Evolutionary conservation across 2,329 filamentous ascomycete species (phyloP).

Genomic region (Xylaria sp.): DNA sequence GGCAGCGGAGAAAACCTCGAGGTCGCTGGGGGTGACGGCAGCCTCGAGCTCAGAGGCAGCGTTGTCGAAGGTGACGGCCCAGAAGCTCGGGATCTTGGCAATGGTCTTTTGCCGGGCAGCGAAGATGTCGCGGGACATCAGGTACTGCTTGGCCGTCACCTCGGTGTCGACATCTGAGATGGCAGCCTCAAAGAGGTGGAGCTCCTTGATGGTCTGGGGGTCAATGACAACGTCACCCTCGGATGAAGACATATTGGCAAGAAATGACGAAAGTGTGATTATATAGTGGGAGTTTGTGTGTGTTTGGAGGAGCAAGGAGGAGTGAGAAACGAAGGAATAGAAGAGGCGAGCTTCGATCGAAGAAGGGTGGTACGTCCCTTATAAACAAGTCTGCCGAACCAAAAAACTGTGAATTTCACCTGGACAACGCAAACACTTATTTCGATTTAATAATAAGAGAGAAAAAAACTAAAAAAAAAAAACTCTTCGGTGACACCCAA

Average conservation of each 20-base stretch:
- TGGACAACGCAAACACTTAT: conserved; percentile 25
- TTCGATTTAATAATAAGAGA: conserved; percentile 26
- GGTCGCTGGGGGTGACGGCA: conserved; percentile 65
- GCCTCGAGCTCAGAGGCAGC: conserved; percentile 63
- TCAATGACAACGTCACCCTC: conserved; percentile 39
- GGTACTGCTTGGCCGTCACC: conserved; percentile 42
- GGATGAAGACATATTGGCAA: conserved; percentile 33
- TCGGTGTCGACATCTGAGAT: conserved; percentile 43
- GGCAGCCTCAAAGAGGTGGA: conserved; percentile 41
- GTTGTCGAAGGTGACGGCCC: conserved; percentile 71
- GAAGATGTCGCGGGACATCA: conserved; percentile 50
- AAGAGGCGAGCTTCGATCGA: not conserved
- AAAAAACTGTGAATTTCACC: conserved; percentile 20
- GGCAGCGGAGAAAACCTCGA: conserved; percentile 60
- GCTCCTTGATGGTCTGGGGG: conserved; percentile 42
- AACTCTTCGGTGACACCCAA: conserved; percentile 13
- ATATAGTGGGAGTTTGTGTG: not conserved
- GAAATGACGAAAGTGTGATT: not conserved
- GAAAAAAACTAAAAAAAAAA: conserved; percentile 17
- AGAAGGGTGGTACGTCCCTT: conserved; percentile 17
- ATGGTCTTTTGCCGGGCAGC: conserved; percentile 64
- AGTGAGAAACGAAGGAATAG: not conserved
- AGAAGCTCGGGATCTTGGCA: conserved; percentile 67
- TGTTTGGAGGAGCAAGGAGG: not conserved
- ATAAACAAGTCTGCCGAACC: conserved; percentile 14